phyloP scores from a whole-genome alignment of 2,329 filamentous ascomycete species.

The Geosmithia flava region DNA sequence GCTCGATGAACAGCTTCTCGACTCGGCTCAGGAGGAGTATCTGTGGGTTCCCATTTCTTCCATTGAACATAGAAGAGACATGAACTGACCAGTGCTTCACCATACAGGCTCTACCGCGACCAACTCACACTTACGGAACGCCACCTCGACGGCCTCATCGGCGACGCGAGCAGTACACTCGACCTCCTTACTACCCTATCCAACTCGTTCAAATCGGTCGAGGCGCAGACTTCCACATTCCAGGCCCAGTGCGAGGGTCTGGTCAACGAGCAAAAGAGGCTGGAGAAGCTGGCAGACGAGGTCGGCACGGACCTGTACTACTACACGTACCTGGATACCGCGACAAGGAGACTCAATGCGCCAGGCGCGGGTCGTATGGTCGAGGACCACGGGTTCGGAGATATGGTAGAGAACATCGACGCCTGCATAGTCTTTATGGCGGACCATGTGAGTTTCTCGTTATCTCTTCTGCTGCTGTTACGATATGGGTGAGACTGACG shows the following conservation, averaged over 20 bases:
- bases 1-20: constrained; percentile 56
- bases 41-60: constrained; percentile 37
- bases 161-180: constrained; percentile 65
- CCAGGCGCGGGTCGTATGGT: constrained; percentile 81
- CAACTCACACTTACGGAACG: constrained; percentile 70
- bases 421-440: constrained; percentile 90
- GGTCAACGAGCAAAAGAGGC: constrained; percentile 65
- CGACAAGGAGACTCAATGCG: constrained; percentile 81
- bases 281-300: constrained; percentile 69
- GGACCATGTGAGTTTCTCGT: constrained; percentile 49
- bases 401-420: constrained; percentile 80
- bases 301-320: constrained; percentile 87
- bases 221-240: constrained; percentile 85
- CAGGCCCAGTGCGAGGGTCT: constrained; percentile 85
- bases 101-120: constrained; percentile 57
- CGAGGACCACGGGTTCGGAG: constrained; percentile 70
- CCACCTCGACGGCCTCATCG: constrained; percentile 68
- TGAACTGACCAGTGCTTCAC: too few species aligned
- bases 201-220: constrained; percentile 76
- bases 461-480: not conserved
- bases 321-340: constrained; percentile 86
- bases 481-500: constrained; percentile 6
- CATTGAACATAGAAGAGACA: too few species aligned
- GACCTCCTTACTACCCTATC: constrained; percentile 67
- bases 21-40: constrained; percentile 78